Evolutionary conservation across 306 rosid genomes (phyloP), one percentile per base, ranked within the genome.

Genomic region (Cicer chorassanicum): DNA sequence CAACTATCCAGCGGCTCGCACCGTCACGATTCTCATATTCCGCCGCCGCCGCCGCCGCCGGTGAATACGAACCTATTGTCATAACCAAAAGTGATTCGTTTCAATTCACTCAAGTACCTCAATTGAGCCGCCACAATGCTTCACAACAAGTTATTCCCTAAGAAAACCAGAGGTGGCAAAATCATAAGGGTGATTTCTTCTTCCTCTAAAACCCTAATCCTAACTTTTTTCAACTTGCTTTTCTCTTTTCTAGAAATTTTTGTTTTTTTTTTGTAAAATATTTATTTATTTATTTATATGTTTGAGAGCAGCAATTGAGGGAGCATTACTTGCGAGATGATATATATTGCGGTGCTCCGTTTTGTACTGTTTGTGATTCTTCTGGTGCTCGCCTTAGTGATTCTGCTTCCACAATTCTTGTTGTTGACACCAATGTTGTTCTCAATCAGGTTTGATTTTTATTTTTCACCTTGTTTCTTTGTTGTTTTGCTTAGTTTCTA

Each of bases 321-420:
- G 99, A 95, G 77, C 99, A 92, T 85, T 95, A 95, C 70, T 86
- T 95, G 24, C 82, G 99, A 16, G 89, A 92, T 57, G 99, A 95
- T 62, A 95, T 95, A 57, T 87, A 83, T 78, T 95, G 99, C 54
- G 98, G 99, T 29, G 86, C 91, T 69, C 89, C 92, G 4, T 80
- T 77, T 66, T 95, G 99, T 87, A 77, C 80, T 39, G 81, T 68
- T 6, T 95, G 99, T 29, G 85, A 87, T 36, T 16, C 87, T 56
- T 79, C 88, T 10, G 61, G 19, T 39, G 93, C 99, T 80, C 92
- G 97, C 44, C 79, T 95, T 69, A 62, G 86, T 70, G 74, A 78
- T 13, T 78, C 88, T 6, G 67, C 97, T 70, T 86, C 96, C 48
- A 87, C 88, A 13, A 86, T 92, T 81, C 96, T 95, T 64, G 79